Percentiles rank a stretch among this genome's conserved stretches.
phyloP scores from a whole-genome alignment of 768 basidiomycete genomes.

The Naganishia friedmannii region DNA sequence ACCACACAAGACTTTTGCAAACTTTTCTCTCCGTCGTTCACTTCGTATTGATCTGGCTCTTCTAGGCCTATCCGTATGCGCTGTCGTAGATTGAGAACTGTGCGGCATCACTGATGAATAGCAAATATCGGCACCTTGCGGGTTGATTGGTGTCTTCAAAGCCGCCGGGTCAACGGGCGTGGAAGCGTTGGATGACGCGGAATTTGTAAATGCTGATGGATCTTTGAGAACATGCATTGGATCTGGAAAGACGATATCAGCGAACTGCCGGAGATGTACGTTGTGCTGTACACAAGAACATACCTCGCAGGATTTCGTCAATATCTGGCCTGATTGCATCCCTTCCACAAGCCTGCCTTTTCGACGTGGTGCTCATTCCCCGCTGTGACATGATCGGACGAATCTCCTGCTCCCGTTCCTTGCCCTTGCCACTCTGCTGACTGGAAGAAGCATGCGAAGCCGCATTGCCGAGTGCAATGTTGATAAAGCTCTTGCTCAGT shows the following conservation, averaged over 20 bases:
- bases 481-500: conserved; percentile 26
- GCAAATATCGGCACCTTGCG: conserved; percentile 19
- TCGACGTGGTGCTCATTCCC: not conserved
- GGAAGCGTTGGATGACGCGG: conserved; percentile 44
- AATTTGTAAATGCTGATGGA: conserved; percentile 36
- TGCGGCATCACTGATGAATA: conserved; percentile 25
- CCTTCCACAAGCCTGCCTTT: conserved; percentile 47
- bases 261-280: too few species aligned
- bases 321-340: conserved; percentile 65
- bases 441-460: conserved; percentile 27
- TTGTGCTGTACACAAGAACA: conserved; percentile 34
- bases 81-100: not conserved
- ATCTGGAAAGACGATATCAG: conserved; percentile 31
- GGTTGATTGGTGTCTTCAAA: conserved; percentile 50
- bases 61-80: conserved; percentile 26
- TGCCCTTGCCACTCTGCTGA: conserved; percentile 34
- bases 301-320: conserved; percentile 75
- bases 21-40: conserved; percentile 47
- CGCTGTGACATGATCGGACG: not conserved
- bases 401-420: conserved; percentile 32
- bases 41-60: conserved; percentile 45
- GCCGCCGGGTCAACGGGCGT: conserved; percentile 62
- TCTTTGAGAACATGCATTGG: conserved; percentile 37
- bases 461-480: conserved; percentile 16
- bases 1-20: conserved; percentile 44